These are phyloP conservation scores for Cyanidioschyzon merolae DNA, from an alignment of 23 red algal genomes.

Conservation along the genomic window DNA sequence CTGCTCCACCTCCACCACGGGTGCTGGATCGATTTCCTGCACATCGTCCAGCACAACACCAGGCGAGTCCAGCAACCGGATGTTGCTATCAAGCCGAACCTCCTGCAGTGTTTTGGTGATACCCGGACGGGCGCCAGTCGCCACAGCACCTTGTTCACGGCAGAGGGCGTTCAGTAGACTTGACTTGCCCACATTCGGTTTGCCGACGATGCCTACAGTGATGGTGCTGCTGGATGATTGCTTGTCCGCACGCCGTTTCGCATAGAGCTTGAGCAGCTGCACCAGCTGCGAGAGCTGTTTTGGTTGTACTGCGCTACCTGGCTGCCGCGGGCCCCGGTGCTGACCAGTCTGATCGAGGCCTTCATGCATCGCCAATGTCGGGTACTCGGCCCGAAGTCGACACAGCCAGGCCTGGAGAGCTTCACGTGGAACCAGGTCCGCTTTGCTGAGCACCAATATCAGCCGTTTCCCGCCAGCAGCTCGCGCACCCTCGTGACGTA, in stretches of 20 bases:
- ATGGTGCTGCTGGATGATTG: slow-evolving; percentile 32
- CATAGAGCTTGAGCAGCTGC: slow-evolving; percentile 61
- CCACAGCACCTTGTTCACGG: slow-evolving; percentile 40
- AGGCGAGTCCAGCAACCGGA: slow-evolving; percentile 88
- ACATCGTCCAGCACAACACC: slow-evolving; percentile 51
- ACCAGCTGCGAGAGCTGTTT: slow-evolving; percentile 32
- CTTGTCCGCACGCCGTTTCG: slow-evolving; percentile 17
- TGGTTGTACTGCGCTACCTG: neutral
- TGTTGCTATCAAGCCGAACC: slow-evolving; percentile 67
- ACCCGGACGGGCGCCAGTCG: slow-evolving; percentile 64
- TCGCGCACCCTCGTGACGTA: slow-evolving; percentile 24
- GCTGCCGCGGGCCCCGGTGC: neutral
- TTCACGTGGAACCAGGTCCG: slow-evolving; percentile 77
- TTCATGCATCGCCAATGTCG: slow-evolving; percentile 58
- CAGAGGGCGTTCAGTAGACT: slow-evolving; percentile 77
- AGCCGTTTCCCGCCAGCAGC: slow-evolving; percentile 63
- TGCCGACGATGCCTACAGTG: slow-evolving; percentile 85
- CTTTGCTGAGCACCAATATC: slow-evolving; percentile 88
- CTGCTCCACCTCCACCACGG: neutral
- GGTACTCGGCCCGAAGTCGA: slow-evolving; percentile 70
- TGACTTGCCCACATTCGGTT: slow-evolving; percentile 94
- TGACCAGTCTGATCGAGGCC: neutral
- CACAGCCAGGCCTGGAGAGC: slow-evolving; percentile 60
- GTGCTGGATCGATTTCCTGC: neutral
- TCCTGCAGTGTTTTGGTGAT: slow-evolving; percentile 81